These are phyloP conservation scores for Yamadazyma phyllophila DNA, from an alignment of 805 yeast genomes.

Conservation along the genomic window DNA sequence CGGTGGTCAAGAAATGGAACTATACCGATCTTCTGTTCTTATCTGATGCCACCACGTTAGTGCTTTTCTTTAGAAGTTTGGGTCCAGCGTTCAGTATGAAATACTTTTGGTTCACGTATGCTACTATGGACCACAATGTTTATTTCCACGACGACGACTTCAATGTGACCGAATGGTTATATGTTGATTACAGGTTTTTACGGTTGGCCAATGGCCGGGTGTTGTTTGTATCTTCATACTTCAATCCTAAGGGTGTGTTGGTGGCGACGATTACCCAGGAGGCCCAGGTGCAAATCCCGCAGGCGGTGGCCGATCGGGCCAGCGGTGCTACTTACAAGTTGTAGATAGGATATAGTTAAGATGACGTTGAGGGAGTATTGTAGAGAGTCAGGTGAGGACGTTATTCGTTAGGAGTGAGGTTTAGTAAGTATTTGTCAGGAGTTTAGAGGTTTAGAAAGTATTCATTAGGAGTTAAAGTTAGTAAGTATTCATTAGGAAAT, in stretches of 20 bases:
- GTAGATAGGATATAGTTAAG: not conserved
- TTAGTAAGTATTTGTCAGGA: too few species aligned
- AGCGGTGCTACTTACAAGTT: conserved; percentile 12
- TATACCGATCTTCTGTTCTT: conserved; percentile 14
- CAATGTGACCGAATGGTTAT: conserved; percentile 37
- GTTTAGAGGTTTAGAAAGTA: too few species aligned
- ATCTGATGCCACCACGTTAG: conserved; percentile 33
- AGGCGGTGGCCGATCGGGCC: conserved; percentile 14
- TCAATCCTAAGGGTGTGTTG: conserved; percentile 28
- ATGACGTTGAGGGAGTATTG: too few species aligned
- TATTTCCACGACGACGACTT: conserved; percentile 36
- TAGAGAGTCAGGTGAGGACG: too few species aligned
- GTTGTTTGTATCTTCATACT: conserved; percentile 25
- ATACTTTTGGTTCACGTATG: conserved; percentile 29
- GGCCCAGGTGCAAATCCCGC: conserved; percentile 21
- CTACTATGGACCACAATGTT: conserved; percentile 37
- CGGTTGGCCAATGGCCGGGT: conserved; percentile 35
- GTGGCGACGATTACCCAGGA: conserved; percentile 36
- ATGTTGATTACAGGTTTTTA: conserved; percentile 31
- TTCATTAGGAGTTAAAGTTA: too few species aligned
- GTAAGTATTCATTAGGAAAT: too few species aligned
- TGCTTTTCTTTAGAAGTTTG: conserved; percentile 26
- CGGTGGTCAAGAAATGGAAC: conserved; percentile 14
- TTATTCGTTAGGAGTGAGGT: too few species aligned
- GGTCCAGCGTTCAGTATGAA: conserved; percentile 22